Evolutionary conservation across 768 basidiomycete genomes (phyloP), one percentile per base, ranked within the genome.

Genomic region (Phaeotremella fagi): DNA sequence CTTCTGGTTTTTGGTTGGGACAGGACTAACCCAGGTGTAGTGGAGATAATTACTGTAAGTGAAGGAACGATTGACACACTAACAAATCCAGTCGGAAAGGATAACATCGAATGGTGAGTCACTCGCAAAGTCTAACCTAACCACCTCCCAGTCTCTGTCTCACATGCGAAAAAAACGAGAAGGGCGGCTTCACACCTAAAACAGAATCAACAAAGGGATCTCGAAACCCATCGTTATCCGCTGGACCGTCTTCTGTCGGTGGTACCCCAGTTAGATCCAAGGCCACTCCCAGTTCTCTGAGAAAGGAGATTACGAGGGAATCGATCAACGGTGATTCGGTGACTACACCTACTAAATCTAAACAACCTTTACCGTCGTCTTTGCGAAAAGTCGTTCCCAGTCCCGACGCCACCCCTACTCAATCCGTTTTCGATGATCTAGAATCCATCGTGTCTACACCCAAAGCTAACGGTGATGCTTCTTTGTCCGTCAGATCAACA

Each of bases 121-220:
- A n/a, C n/a, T n/a, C n/a, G n/a, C n/a, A n/a, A n/a, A n/a, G n/a
- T n/a, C n/a, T n/a, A n/a, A n/a, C n/a, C n/a, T n/a, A n/a, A n/a
- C n/a, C n/a, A n/a, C n/a, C n/a, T n/a, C n/a, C n/a, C n/a, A 69
- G 67, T 48, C 59, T 72, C 3, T 72, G 70, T 54, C 38, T 72
- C 29, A 59, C 68, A 1, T 72, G 70, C 53, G 68, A 72, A 48
- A 42, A 57, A 28, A 42, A 31, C 18, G 36, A 46, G 1, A 41
- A 41, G 24, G 70, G 70, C 22, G 67, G 58, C 4, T 71, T 66
- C 55, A 62, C 63, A 5, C 57, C 58, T 3, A 58, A 54, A n/a
- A 37, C 57, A 2, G 11, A 20, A 15, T 18, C 43, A 38, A 6
- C 36, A 20, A 31, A n/a, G n/a, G n/a, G 45, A 20, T 26, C 35